Evolutionary conservation across 768 basidiomycete genomes (phyloP).

Genomic region (Kwoniella shandongensis): DNA sequence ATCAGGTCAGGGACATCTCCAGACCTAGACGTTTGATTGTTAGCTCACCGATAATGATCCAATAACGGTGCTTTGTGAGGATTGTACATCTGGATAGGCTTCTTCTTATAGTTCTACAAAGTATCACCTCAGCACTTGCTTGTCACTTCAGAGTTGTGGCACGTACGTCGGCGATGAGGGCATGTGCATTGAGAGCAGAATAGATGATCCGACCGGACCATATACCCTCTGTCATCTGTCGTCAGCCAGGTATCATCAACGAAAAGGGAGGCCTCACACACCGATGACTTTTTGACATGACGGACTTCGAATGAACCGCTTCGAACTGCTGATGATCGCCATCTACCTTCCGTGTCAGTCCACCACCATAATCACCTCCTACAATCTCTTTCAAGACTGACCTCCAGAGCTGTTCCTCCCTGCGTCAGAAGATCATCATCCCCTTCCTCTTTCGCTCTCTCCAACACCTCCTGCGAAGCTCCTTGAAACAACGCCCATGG

Average conservation of each 20-base stretch:
- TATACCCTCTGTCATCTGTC: conserved; percentile 45
- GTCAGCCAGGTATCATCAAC: conserved; percentile 61
- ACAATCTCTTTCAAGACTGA: conserved; percentile 8
- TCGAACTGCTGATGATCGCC: conserved; percentile 82
- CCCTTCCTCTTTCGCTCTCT: conserved; percentile 46
- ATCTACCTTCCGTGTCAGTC: conserved; percentile 32
- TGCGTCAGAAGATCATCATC: conserved; percentile 53
- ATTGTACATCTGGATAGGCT: conserved; percentile 89
- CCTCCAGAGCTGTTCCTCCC: conserved; percentile 86
- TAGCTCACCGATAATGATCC: conserved; percentile 89
- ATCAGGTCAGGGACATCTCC: conserved; percentile 42
- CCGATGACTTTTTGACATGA: conserved; percentile 88
- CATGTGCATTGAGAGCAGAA: conserved; percentile 65
- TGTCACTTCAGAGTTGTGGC: background rate
- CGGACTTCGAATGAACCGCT: conserved; percentile 82
- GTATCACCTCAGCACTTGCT: conserved; percentile 1
- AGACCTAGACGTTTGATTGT: conserved; percentile 53
- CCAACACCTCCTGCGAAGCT: conserved; percentile 47
- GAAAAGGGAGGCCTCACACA: conserved; percentile 62
- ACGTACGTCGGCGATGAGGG: conserved; percentile 80
- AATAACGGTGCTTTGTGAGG: conserved; percentile 90
- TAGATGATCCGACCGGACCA: conserved; percentile 78
- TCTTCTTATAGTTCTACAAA: conserved; percentile 82
- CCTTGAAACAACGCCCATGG: conserved; percentile 53
- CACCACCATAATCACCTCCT: background rate